Conservation (phyloP, 2,329 filamentous ascomycete species). For the Triangularia setosa region DNA sequence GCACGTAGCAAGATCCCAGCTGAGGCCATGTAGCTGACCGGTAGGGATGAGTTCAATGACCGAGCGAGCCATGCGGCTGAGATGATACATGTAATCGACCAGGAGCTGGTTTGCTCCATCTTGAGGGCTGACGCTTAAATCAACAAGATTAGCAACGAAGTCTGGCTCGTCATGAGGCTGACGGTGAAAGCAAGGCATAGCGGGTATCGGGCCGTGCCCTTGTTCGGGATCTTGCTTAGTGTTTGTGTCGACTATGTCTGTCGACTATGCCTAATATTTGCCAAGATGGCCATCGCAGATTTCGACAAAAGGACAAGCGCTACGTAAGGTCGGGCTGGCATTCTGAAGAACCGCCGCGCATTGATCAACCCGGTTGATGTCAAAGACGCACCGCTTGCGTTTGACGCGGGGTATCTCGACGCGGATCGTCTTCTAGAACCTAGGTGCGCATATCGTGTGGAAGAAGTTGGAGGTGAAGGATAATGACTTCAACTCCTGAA, state of each 20-base stretch:
- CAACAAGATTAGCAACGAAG: neutral
- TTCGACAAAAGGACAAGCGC: neutral
- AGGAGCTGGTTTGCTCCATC: neutral
- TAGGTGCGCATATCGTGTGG: neutral
- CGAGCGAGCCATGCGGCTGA: neutral
- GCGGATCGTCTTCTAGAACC: neutral
- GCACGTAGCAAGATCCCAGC: neutral
- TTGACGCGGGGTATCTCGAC: neutral
- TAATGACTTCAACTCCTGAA: neutral
- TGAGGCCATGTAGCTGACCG: neutral
- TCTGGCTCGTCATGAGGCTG: neutral
- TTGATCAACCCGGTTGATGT: neutral
- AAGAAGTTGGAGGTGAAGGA: neutral
- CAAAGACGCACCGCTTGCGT: neutral
- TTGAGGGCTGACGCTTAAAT: neutral
- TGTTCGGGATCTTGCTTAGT: neutral
- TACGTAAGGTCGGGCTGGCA: neutral
- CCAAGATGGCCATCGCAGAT: neutral
- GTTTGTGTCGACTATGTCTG: neutral
- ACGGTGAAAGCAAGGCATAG: neutral
- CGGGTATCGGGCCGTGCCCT: no score
- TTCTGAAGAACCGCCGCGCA: neutral
- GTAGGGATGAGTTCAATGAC: neutral
- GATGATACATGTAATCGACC: neutral
- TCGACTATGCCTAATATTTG: neutral